Conservation (phyloP, 805 yeast genomes). For the Nadsonia fulvescens region DNA sequence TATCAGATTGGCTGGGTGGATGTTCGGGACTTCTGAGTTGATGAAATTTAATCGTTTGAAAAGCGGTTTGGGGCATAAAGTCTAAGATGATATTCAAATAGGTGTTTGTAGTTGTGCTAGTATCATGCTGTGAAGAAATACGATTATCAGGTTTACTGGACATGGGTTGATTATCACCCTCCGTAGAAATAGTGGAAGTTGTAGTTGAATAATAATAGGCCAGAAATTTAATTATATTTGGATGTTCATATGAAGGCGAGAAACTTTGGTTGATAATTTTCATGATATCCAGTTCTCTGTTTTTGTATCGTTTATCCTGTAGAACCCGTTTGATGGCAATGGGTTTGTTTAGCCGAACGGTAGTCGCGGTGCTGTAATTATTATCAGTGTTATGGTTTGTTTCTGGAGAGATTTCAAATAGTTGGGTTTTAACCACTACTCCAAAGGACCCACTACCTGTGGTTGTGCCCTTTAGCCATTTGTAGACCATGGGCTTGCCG, state of each 20-base stretch:
- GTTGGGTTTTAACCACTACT: constrained; percentile 76
- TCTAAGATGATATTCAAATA: constrained; percentile 80
- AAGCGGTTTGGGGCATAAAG: constrained; percentile 82
- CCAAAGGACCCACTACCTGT: constrained; percentile 99
- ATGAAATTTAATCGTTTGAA: too few relatives aligned
- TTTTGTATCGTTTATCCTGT: constrained; percentile 88
- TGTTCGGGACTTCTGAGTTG: too few relatives aligned
- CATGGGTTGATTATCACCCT: too few relatives aligned
- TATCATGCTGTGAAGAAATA: constrained; percentile 67
- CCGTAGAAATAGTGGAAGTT: too few relatives aligned
- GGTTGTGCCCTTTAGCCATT: constrained; percentile 66
- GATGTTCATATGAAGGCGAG: too few relatives aligned
- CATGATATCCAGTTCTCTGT: constrained; percentile 91
- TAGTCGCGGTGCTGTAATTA: too few relatives aligned
- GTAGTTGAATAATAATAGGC: constrained; percentile 67
- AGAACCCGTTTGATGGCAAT: constrained; percentile 90
- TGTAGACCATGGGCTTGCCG: too few relatives aligned
- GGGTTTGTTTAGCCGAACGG: constrained; percentile 56
- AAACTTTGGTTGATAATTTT: constrained; percentile 69
- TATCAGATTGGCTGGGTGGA: constrained; percentile 45
- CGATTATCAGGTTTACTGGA: constrained; percentile 72
- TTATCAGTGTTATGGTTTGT: too few relatives aligned
- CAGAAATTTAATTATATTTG: constrained; percentile 71
- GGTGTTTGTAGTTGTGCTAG: constrained; percentile 56
- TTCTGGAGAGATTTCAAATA: too few relatives aligned